These are phyloP conservation scores for Babesia bigemina DNA, from an alignment of 169 alveolate species.

Conservation along the genomic window DNA sequence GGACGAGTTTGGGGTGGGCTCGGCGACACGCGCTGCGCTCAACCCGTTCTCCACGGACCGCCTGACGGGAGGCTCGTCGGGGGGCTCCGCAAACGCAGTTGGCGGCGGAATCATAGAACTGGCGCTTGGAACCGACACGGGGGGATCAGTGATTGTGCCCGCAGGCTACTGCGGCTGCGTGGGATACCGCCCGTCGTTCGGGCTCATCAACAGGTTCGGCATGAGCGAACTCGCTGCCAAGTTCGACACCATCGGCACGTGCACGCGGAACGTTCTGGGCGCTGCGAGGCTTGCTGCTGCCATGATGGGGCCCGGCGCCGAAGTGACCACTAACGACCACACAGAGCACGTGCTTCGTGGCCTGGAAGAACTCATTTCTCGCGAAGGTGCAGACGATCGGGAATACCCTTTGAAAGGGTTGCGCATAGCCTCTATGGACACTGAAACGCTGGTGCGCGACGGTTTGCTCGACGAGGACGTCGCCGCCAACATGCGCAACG, in stretches of 20 bases:
- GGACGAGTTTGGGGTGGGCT: slow-evolving; percentile 78
- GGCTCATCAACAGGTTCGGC: slow-evolving; percentile 55
- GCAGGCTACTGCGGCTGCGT: slow-evolving; percentile 70
- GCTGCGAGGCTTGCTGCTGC: not conserved
- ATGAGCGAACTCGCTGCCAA: slow-evolving; percentile 59
- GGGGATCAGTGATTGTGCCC: slow-evolving; percentile 75
- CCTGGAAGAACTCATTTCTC: not conserved
- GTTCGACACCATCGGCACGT: slow-evolving; percentile 51
- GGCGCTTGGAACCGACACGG: slow-evolving; percentile 77
- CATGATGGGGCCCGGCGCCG: slow-evolving; percentile 7
- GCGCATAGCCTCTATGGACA: slow-evolving; percentile 40
- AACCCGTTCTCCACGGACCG: slow-evolving; percentile 60
- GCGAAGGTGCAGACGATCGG: not conserved
- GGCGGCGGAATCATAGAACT: slow-evolving; percentile 66
- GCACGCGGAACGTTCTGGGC: slow-evolving; percentile 23
- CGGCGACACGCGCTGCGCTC: slow-evolving; percentile 54
- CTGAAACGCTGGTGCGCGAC: slow-evolving; percentile 1
- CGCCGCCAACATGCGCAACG: slow-evolving; percentile 35
- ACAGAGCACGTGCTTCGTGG: not conserved
- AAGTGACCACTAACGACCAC: slow-evolving; percentile 13
- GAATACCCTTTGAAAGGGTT: slow-evolving; percentile 6
- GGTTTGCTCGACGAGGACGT: slow-evolving; percentile 31
- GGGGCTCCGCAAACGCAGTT: slow-evolving; percentile 77
- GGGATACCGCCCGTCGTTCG: slow-evolving; percentile 73
- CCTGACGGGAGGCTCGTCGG: slow-evolving; percentile 77